Evolutionary conservation across 768 basidiomycete genomes (phyloP), one percentile per base, ranked within the genome.

Genomic region (Phallus indusiatus): DNA sequence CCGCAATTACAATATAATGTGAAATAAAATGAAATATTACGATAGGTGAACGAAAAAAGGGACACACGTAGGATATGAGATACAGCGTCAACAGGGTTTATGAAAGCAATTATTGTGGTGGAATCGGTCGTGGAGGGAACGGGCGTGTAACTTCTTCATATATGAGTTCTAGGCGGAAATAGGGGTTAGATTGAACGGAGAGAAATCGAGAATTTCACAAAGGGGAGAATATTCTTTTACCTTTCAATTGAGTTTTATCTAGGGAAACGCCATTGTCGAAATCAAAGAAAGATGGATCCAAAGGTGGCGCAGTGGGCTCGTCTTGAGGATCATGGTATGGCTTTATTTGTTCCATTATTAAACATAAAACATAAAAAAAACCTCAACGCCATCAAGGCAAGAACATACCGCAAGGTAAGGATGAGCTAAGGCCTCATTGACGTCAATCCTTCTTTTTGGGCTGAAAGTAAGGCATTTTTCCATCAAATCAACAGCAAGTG

Each of bases 301-400:
- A 75, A 1, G 82, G 81, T 62, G 81, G 76, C 1, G 94, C 92
- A 1, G 81, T 80, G 0, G 94, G 94, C 68, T 96, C 94, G 67
- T 97, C 94, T 12, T 83, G 81, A 6, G 87, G 82, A 66, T 95
- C 94, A 62, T 94, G 92, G 65, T 94, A 93, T 0, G 90, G 84
- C 88, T 89, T 62, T 18, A 54, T 34, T 33, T 14, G 24, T 53
- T 18, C 17, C n/a, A 14, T 28, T 34, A 54, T 17, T 34, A 42
- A 47, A 11, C 34, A 47, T 53, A 22, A 35, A 20, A 46, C 16
- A 54, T 14, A 60, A 60, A 35, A 49, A 47, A 51, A 18, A 61
- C 7, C 28, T 28, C 28, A 28, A 28, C 28, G 28, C 28, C 28
- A 28, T 28, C 28, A 54, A 56, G 62, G 6, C 69, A 77, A 35